These are phyloP conservation scores for Fusarium algeriense DNA, from an alignment of 2,329 filamentous ascomycete genomes.

Conservation along the genomic window DNA sequence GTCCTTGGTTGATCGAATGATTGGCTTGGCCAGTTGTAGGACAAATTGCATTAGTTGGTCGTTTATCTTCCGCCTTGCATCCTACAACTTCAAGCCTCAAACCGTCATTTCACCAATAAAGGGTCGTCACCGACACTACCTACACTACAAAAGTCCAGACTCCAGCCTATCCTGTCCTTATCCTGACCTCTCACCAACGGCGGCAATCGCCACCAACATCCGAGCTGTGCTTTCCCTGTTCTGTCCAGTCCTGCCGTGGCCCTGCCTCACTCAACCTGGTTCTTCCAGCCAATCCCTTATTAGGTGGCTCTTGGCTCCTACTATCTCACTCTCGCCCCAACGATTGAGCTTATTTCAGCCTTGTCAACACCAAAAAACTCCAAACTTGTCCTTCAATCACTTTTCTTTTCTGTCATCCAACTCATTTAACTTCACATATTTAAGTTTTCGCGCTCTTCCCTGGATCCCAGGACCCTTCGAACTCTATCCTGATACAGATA, in stretches of 20 bases:
- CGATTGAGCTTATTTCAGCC: conserved; percentile 46
- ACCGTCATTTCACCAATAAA: conserved; percentile 31
- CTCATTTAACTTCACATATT: conserved; percentile 8
- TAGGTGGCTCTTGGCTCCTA: conserved; percentile 24
- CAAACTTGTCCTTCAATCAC: conserved; percentile 9
- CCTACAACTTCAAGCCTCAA: conserved; percentile 17
- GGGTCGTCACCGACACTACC: conserved; percentile 9
- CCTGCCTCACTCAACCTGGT: conserved; percentile 9
- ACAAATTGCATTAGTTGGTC: conserved; percentile 17
- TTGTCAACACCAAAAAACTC: conserved; percentile 27
- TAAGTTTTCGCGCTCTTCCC: conserved; percentile 5
- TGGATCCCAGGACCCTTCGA: background rate
- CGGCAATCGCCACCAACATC: conserved; percentile 31
- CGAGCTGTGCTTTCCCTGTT: conserved; percentile 6
- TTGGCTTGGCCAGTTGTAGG: conserved; percentile 20
- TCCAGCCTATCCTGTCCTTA: background rate
- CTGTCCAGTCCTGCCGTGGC: conserved; percentile 3
- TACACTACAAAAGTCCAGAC: conserved; percentile 3
- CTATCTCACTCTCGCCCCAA: conserved; percentile 23
- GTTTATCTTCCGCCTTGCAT: conserved; percentile 39
- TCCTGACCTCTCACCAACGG: conserved; percentile 11
- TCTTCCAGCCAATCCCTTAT: conserved; percentile 22
- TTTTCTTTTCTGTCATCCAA: conserved; percentile 9
- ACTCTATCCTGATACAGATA: conserved; percentile 6
- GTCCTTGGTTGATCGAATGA: background rate